Base-by-base conservation (phyloP, 306 rosid species). In the Luffa aegyptiaca region DNA sequence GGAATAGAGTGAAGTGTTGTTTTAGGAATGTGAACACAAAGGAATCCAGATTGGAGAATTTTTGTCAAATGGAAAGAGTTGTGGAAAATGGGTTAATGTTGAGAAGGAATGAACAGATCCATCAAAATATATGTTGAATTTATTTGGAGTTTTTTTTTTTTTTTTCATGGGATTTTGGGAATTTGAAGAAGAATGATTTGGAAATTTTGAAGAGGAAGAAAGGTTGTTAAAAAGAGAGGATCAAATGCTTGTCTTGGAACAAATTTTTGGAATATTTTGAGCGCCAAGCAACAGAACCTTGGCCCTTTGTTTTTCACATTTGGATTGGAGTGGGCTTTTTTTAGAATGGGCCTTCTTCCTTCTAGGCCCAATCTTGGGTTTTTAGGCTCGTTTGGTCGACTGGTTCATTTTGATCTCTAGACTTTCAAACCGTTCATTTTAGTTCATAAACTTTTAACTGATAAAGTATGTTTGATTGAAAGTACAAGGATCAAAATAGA, bases 231-330 rank as follows among this genome's bases (percentile, higher is more conserved):
- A 21, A 16, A 0, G n/a, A 45, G 76, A 71, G 20, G n/a, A 71
- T 71, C 20, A 45, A 71, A 71, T 71, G 56, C 76, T 46, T 71
- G 76, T 2, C 76, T 71, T 71, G 39, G 5, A 1, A 45, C 7
- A 71, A 2, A 71, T 71, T 71, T 71, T 71, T 71, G 39, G 76
- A 71, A 71, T 71, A 71, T 71, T 41, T 71, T 71, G 57, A 45
- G 57, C 76, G 37, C 39, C 55, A 71, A 71, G 76, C 76, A 70
- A 70, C 39, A 20, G 56, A 70, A 36, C 21, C 48, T 16, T 3
- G 41, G 7, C n/a, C 18, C 5, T 31, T 41, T 3, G 4, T 36
- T 66, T 39, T 10, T 6, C 74, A 16, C 1, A 51, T 10, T n/a
- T 41, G 35, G 2, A 8, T 9, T 17, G 37, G 36, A 70, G 16